These are phyloP conservation scores for Podaxis carcinomalis DNA, from an alignment of 768 basidiomycete species.

Conservation along the genomic window DNA sequence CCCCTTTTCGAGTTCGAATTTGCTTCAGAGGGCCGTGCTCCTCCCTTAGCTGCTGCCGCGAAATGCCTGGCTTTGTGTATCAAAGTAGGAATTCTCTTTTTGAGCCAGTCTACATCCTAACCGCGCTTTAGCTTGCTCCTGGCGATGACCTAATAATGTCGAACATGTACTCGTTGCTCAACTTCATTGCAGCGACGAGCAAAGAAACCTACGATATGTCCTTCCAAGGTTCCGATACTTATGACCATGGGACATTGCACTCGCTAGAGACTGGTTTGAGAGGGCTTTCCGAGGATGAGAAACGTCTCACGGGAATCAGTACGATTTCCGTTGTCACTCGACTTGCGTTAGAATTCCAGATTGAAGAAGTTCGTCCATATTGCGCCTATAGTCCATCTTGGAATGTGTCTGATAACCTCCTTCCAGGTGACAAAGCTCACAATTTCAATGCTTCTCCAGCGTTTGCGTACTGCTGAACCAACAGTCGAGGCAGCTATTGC, in stretches of 20 bases:
- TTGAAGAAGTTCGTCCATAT: slow-evolving; percentile 61
- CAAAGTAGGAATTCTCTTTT: slow-evolving; percentile 42
- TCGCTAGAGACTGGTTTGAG: slow-evolving; percentile 61
- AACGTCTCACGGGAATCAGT: slow-evolving; percentile 78
- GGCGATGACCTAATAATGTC: slow-evolving; percentile 91
- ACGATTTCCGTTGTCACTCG: slow-evolving; percentile 89
- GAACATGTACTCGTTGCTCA: slow-evolving; percentile 94
- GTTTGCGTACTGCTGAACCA: slow-evolving; percentile 79
- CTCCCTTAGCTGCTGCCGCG: slow-evolving; percentile 80
- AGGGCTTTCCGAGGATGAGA: slow-evolving; percentile 79
- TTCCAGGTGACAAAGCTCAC: slow-evolving; percentile 77
- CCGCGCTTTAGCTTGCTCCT: slow-evolving; percentile 59
- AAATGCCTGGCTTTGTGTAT: slow-evolving; percentile 90
- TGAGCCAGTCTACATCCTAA: neutral
- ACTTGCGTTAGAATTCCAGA: slow-evolving; percentile 81
- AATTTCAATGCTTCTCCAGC: slow-evolving; percentile 89
- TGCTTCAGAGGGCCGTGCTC: slow-evolving; percentile 64
- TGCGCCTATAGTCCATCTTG: neutral
- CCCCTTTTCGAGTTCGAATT: slow-evolving; percentile 88
- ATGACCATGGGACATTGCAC: slow-evolving; percentile 48
- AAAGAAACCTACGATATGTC: slow-evolving; percentile 64
- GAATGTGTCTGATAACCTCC: neutral
- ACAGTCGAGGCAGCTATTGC: slow-evolving; percentile 89
- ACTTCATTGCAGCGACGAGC: slow-evolving; percentile 83
- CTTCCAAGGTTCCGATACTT: slow-evolving; percentile 34